Evolutionary conservation across 2,329 filamentous ascomycete genomes (phyloP).

Genomic region (Calonectria pseudoturangicola): DNA sequence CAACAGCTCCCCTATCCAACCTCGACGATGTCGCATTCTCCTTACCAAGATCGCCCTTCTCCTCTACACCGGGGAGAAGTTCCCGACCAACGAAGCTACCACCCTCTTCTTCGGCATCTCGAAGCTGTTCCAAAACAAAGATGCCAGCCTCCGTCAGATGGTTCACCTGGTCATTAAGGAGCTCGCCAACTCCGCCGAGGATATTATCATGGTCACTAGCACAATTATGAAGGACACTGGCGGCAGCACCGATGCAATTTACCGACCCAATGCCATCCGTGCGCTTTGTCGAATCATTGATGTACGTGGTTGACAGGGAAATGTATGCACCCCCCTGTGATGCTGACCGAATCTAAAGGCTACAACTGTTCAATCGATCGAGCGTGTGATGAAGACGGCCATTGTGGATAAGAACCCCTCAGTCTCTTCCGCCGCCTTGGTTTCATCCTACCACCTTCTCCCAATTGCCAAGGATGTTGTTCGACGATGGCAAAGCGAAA

Average conservation of each 20-base stretch:
- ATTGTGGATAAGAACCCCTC: constrained; percentile 99
- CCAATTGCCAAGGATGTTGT: constrained; percentile 97
- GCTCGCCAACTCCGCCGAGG: constrained; percentile 93
- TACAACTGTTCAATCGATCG: constrained; percentile 96
- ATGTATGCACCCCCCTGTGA: constrained; percentile 46
- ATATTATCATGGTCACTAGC: constrained; percentile 99
- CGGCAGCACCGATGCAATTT: constrained; percentile 94
- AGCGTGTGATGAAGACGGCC: constrained; percentile 98
- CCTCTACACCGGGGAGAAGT: constrained; percentile 96
- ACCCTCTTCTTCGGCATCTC: constrained; percentile 99
- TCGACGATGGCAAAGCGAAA: constrained; percentile 98
- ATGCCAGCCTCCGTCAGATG: constrained; percentile 98
- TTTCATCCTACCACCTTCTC: constrained; percentile 98
- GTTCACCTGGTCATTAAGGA: constrained; percentile 99
- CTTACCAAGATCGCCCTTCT: constrained; percentile 98
- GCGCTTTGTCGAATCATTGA: constrained; percentile 98
- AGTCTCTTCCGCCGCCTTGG: constrained; percentile 94
- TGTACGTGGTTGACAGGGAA: constrained; percentile 70
- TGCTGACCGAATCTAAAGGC: constrained; percentile 73
- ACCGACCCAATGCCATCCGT: constrained; percentile 95
- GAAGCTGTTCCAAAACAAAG: constrained; percentile 99
- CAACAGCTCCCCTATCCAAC: constrained; percentile 97
- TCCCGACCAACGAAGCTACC: constrained; percentile 97
- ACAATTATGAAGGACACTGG: constrained; percentile 99
- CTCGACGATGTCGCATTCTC: constrained; percentile 96